phyloP scores from a whole-genome alignment of 2,329 filamentous ascomycete genomes.

The Gyromitra esculenta region DNA sequence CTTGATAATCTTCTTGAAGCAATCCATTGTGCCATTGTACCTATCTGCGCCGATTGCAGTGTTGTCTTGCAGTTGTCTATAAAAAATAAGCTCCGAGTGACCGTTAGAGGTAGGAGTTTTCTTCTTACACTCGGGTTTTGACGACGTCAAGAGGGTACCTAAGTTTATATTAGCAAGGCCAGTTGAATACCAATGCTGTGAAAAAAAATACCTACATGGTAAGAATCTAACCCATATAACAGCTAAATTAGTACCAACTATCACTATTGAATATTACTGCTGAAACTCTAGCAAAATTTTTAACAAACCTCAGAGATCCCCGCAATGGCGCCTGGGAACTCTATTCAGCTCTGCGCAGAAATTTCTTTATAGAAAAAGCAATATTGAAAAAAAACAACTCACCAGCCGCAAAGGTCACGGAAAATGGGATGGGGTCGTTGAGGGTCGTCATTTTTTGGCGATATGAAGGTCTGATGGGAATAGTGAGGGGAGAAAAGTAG shows the following conservation, averaged over 20 bases:
- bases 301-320: slow-evolving; percentile 91
- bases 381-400: slow-evolving; percentile 58
- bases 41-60: slow-evolving; percentile 75
- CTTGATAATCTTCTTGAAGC: slow-evolving; percentile 95
- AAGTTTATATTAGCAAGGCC: slow-evolving; percentile 50
- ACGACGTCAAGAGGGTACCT: slow-evolving; percentile 99
- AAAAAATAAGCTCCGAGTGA: slow-evolving; percentile 37
- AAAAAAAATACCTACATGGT: slow-evolving; percentile 72
- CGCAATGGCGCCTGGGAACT: slow-evolving; percentile 78
- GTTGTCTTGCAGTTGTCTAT: slow-evolving; percentile 85
- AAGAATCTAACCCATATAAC: slow-evolving; percentile 72
- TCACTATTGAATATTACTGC: slow-evolving; percentile 1
- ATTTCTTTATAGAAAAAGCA: slow-evolving; percentile 58
- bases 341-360: slow-evolving; percentile 43
- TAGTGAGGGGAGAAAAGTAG: slow-evolving; percentile 5
- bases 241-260: slow-evolving; percentile 53
- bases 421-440: slow-evolving; percentile 77
- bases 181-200: slow-evolving; percentile 11
- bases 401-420: slow-evolving; percentile 95
- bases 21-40: slow-evolving; percentile 98
- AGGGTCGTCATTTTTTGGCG: slow-evolving; percentile 45
- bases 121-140: slow-evolving; percentile 94
- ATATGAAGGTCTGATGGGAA: neutral
- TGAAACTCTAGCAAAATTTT: slow-evolving; percentile 22
- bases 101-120: slow-evolving; percentile 54